Evolutionary conservation across 2,329 filamentous ascomycete genomes (phyloP).

Genomic region (Fonsecaea pugnacius): DNA sequence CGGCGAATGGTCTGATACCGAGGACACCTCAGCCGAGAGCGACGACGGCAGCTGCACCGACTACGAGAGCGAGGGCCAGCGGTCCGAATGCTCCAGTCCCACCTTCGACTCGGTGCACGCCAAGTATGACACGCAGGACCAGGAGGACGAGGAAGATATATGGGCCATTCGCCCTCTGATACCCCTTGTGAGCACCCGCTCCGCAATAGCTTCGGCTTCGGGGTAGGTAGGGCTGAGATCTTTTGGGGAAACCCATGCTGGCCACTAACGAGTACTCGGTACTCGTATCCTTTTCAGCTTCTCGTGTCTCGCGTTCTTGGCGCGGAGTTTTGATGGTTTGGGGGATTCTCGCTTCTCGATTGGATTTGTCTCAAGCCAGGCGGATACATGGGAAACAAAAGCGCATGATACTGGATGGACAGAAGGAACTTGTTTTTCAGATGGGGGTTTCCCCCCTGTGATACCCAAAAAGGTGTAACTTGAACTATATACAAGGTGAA

Average conservation of each 20-base stretch:
- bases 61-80: slow-evolving; percentile 27
- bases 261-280: not conserved
- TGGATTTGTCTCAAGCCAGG: not conserved
- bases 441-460: not conserved
- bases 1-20: slow-evolving; percentile 25
- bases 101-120: slow-evolving; percentile 18
- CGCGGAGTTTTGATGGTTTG: not conserved
- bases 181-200: slow-evolving; percentile 8
- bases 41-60: slow-evolving; percentile 33
- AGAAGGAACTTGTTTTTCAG: not conserved
- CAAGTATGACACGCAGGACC: slow-evolving; percentile 19
- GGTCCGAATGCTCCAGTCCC: slow-evolving; percentile 26
- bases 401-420: not conserved
- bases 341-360: not conserved
- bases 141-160: slow-evolving; percentile 19
- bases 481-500: slow-evolving; percentile 1
- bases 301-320: slow-evolving; percentile 21
- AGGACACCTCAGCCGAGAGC: slow-evolving; percentile 27
- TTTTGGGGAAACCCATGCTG: not conserved
- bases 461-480: not conserved
- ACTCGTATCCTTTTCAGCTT: slow-evolving; percentile 21
- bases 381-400: not conserved
- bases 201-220: not conserved
- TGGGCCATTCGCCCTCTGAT: slow-evolving; percentile 32
- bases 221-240: slow-evolving; percentile 15